These are phyloP conservation scores for Sugiyamaella castrensis DNA, from an alignment of 1,139 yeast genomes.

Conservation along the genomic window DNA sequence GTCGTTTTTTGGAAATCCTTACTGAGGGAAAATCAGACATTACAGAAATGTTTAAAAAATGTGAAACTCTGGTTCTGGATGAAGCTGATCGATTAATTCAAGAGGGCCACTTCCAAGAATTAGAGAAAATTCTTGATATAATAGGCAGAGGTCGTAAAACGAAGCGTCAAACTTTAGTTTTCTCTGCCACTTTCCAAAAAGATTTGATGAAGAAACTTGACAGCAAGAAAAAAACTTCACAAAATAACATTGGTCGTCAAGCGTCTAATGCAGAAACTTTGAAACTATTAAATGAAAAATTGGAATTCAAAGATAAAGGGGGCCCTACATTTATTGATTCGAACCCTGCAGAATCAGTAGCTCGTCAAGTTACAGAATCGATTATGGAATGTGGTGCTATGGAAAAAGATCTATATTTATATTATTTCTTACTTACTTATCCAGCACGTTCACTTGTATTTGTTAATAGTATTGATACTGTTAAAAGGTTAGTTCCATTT, in stretches of 20 bases:
- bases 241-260: conserved; percentile 20
- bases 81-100: conserved; percentile 97
- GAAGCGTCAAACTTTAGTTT: conserved; percentile 88
- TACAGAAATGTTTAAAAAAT: conserved; percentile 54
- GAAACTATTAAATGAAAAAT: conserved; percentile 37
- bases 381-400: conserved; percentile 86
- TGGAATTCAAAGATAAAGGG: conserved; percentile 35
- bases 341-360: conserved; percentile 80
- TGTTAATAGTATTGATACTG: conserved; percentile 92
- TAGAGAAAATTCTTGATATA: conserved; percentile 70
- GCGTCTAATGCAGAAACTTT: conserved; percentile 38
- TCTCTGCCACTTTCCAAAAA: conserved; percentile 89
- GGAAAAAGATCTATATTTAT: conserved; percentile 86
- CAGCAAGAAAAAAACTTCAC: conserved; percentile 33
- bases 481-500: conserved; percentile 76
- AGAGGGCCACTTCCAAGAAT: conserved; percentile 94
- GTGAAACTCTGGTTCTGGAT: conserved; percentile 78
- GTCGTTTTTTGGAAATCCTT: conserved; percentile 79
- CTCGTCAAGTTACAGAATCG: conserved; percentile 76
- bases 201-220: conserved; percentile 76
- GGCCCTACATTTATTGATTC: conserved; percentile 68
- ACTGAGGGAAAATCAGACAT: conserved; percentile 47
- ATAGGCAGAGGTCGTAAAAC: conserved; percentile 39
- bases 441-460: conserved; percentile 90
- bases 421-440: conserved; percentile 80